Evolutionary conservation across 2,329 filamentous ascomycete genomes (phyloP), one percentile per base, ranked within the genome.

Genomic region (Nemania bipapillata): DNA sequence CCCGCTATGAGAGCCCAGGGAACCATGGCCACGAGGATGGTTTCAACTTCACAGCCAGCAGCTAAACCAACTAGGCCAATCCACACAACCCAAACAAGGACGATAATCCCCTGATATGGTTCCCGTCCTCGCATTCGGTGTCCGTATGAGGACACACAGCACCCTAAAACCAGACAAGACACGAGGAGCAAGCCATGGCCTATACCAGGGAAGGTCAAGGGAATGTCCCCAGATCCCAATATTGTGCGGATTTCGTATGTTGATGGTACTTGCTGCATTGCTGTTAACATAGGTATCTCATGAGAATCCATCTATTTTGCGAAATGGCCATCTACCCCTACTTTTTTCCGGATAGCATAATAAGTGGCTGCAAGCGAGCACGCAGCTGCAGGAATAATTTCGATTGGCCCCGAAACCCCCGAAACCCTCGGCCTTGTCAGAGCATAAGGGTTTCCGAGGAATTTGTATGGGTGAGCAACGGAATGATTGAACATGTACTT

Each of bases 91-190:
- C 74, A 75, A 30, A 45, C 52, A 26, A 66, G 64, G 59, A 77
- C 76, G 11, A 76, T 49, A 30, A 63, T 20, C n/a, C 55, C 65
- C 42, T 76, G 74, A 50, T 73, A 75, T 12, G 61, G 70, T 40
- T 77, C 76, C 37, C 63, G 63, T 53, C 72, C 65, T 40, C 69
- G 72, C 35, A 72, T 68, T 22, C 74, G 71, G 49, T 77, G 70
- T 30, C 50, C 66, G 52, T 75, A 75, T 4, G 73, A 76, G 3
- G 75, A 76, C 8, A 76, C 62, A 53, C 70, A 75, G 45, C 75
- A 76, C 20, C 75, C 75, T 11, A 77, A 54, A 56, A 71, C 69
- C 9, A 77, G 60, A 55, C 70, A 76, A 35, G 75, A 74, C 28
- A 69, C 68, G 24, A 77, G 72, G 40, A 74, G 68, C 53, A 74